Percentiles rank a stretch among this genome's conserved stretches.
Evolutionary conservation across 73 alveolate species (phyloP).

Genomic region (Symbiodinium natans): DNA sequence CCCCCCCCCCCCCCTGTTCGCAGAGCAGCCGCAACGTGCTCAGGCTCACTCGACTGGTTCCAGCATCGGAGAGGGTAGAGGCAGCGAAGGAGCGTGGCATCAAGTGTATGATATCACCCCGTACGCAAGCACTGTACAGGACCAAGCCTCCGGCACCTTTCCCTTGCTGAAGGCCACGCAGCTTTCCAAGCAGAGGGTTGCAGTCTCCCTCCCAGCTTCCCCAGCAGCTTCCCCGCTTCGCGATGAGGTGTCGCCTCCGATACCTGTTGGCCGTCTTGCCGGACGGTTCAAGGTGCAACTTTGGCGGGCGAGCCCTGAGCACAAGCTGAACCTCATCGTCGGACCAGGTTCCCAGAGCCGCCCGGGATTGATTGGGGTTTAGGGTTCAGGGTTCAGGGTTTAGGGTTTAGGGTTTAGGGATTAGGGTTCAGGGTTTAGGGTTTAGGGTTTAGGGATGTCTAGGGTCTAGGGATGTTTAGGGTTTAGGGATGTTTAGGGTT

Average conservation of each 20-base stretch:
- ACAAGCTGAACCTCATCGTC: constrained; percentile 13
- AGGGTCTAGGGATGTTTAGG: too few relatives aligned
- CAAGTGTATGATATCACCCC: not conserved
- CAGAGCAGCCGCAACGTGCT: not conserved
- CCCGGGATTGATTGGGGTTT: too few relatives aligned
- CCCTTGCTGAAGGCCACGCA: constrained; percentile 43
- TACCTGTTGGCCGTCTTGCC: constrained; percentile 85
- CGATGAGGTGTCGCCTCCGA: constrained; percentile 75
- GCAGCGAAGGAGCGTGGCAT: not conserved
- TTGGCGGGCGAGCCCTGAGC: constrained; percentile 79
- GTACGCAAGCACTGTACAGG: not conserved
- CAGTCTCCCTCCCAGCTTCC: too few relatives aligned
- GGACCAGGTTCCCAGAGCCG: constrained; percentile 12
- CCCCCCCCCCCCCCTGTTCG: too few relatives aligned
- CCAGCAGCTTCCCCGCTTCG: too few relatives aligned
- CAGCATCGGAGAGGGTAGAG: not conserved
- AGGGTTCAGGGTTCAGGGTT: too few relatives aligned
- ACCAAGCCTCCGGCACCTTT: not conserved
- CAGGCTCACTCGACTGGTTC: not conserved
- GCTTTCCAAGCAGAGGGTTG: not conserved
- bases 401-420: too few relatives aligned
- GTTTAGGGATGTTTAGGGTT: too few relatives aligned
- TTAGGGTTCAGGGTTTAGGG: too few relatives aligned
- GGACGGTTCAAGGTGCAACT: constrained; percentile 88
- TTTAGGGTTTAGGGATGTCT: too few relatives aligned